Evolutionary conservation across 441 rosid species (phyloP).

Genomic region (Lepidium campestre): DNA sequence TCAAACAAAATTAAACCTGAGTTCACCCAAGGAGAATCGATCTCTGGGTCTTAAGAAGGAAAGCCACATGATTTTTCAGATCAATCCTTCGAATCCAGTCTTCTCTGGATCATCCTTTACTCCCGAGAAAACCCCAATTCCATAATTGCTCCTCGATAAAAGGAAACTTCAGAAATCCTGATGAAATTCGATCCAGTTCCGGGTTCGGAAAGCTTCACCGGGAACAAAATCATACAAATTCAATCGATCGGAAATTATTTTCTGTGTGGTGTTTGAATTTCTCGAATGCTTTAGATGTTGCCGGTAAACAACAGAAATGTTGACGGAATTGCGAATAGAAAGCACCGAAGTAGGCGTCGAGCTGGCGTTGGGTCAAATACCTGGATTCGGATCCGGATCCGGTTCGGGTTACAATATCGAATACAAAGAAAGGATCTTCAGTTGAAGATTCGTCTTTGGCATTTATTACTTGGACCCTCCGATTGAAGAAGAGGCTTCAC

Average conservation of each 20-base stretch:
- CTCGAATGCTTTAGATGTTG: not conserved
- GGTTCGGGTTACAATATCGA: not conserved
- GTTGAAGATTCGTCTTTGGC: not conserved
- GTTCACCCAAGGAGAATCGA: constrained; percentile 92
- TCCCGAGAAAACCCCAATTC: constrained; percentile 23
- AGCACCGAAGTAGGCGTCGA: constrained; percentile 15
- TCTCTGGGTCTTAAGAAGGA: constrained; percentile 92
- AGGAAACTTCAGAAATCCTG: not conserved
- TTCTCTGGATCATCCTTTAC: constrained; percentile 29
- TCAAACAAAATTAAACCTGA: constrained; percentile 51
- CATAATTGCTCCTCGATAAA: constrained; percentile 2
- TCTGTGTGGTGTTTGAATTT: constrained; percentile 1
- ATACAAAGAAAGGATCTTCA: not conserved
- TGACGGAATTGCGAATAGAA: constrained; percentile 13
- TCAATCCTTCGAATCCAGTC: constrained; percentile 34
- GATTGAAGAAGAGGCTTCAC: not conserved
- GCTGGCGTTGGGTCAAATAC: constrained; percentile 28
- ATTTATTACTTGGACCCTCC: not conserved
- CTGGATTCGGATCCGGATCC: constrained; percentile 19
- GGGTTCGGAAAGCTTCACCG: constrained; percentile 7
- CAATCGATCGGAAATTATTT: not conserved
- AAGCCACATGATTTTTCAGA: constrained; percentile 76
- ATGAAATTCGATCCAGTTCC: constrained; percentile 16
- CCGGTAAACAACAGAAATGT: constrained; percentile 13
- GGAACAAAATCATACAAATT: constrained; percentile 8